These are phyloP conservation scores for Yarrowia sp. DNA, from an alignment of 805 yeast genomes.

Conservation along the genomic window DNA sequence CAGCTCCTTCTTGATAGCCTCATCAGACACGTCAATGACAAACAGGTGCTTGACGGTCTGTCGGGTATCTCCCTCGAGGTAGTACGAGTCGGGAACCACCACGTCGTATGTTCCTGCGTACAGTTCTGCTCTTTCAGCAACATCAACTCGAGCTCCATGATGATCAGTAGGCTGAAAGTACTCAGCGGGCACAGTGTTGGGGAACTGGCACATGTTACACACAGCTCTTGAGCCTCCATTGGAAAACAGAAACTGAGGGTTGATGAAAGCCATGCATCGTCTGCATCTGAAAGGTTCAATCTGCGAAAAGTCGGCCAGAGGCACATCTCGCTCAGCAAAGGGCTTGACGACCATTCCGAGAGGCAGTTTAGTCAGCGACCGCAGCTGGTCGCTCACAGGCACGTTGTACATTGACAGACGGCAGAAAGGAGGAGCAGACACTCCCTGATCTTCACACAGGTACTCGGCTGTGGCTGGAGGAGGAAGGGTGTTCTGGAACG, in stretches of 20 bases:
- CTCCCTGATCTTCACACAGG: slow-evolving; percentile 75
- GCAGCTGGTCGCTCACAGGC: slow-evolving; percentile 69
- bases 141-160: slow-evolving; percentile 62
- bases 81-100: slow-evolving; percentile 70
- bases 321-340: slow-evolving; percentile 67
- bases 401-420: slow-evolving; percentile 78
- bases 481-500: slow-evolving; percentile 76
- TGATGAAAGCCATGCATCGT: slow-evolving; percentile 87
- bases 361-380: slow-evolving; percentile 72
- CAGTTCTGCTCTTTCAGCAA: slow-evolving; percentile 67
- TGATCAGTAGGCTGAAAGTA: slow-evolving; percentile 63
- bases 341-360: slow-evolving; percentile 80
- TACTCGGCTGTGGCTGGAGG: slow-evolving; percentile 77
- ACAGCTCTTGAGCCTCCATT: slow-evolving; percentile 60
- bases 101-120: slow-evolving; percentile 82
- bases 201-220: slow-evolving; percentile 85
- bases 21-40: slow-evolving; percentile 64
- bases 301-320: slow-evolving; percentile 60
- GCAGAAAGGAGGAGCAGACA: slow-evolving; percentile 75
- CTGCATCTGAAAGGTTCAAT: slow-evolving; percentile 84
- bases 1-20: slow-evolving; percentile 57
- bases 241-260: slow-evolving; percentile 72
- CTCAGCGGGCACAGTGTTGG: slow-evolving; percentile 64
- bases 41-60: slow-evolving; percentile 66
- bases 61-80: slow-evolving; percentile 44